These are phyloP conservation scores for Acer saccharum DNA, from an alignment of 345 rosid species.

Conservation along the genomic window DNA sequence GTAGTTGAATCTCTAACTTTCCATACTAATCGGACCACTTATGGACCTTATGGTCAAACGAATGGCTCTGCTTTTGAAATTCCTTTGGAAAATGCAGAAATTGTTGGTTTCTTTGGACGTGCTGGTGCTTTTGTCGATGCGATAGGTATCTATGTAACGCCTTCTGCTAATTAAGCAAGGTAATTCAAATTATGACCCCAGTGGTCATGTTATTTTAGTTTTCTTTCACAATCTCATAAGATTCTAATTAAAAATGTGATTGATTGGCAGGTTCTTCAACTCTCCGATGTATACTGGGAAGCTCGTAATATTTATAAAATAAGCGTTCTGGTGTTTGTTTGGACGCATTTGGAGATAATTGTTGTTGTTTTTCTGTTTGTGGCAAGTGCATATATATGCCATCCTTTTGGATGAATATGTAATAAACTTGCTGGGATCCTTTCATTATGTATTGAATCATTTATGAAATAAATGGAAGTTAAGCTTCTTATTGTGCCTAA, in stretches of 20 bases:
- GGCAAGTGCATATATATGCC: neutral
- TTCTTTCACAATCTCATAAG: neutral
- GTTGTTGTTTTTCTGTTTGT: neutral
- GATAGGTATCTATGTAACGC: neutral
- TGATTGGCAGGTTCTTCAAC: neutral
- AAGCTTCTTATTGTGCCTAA: neutral
- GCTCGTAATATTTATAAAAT: neutral
- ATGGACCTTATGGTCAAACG: neutral
- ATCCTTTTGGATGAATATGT: neutral
- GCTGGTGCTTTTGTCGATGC: neutral
- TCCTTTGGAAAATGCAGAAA: neutral
- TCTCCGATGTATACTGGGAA: neutral
- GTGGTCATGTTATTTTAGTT: neutral
- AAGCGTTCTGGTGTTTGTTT: neutral
- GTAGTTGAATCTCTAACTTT: neutral
- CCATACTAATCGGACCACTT: neutral
- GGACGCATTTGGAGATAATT: neutral
- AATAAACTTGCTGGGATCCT: no score
- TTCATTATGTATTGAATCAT: neutral
- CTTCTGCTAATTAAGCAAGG: neutral
- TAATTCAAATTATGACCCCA: neutral
- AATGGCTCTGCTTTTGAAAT: neutral
- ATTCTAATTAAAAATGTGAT: neutral
- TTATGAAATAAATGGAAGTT: neutral
- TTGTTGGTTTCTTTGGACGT: slow-evolving; percentile 5